Evolutionary conservation across 768 basidiomycete species (phyloP), one percentile per base, ranked within the genome.

Genomic region (Pisolithus albus): DNA sequence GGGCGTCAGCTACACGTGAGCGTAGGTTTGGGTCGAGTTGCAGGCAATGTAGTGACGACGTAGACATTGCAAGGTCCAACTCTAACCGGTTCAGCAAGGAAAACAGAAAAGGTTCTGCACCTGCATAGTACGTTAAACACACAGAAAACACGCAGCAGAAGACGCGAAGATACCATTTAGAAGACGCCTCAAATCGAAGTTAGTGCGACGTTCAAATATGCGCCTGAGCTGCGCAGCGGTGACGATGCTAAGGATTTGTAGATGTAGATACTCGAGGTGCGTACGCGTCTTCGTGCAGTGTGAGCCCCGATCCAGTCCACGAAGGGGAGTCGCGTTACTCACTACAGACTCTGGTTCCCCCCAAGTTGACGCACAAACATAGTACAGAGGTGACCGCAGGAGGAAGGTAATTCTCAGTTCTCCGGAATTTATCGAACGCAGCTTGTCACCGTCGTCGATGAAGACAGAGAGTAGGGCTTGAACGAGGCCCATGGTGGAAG

Each of bases 381-480:
- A 90, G 68, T 97, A 98, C 18, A 99, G 70, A 4, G 96, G 96
- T 6, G 89, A 64, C 28, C 92, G 82, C 46, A 94, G 75, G 7
- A 94, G 69, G 65, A 99, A 95, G 0, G 86, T 85, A 52, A 99
- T 95, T 46, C 84, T 78, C 5, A 83, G 80, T n/a, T 72, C 71
- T 28, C 92, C 92, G 47, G 88, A 83, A 59, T 88, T 88, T 56
- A 97, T 89, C 52, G 80, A 91, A 30, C 92, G 79, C 30, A 85
- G 58, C 66, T 85, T 92, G 70, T 99, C 96, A 15, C 83, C 80
- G 43, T 94, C 89, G 60, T 96, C 94, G 6, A 93, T 79, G 67
- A 95, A 97, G 47, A 99, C 91, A 15, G 94, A 97, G 39, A 99
- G 84, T 1, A 99, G 76, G 2, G 96, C 94, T 65, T 97, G 95